These are phyloP conservation scores for Truncatella angustata DNA, from an alignment of 2,329 filamentous ascomycete genomes.

Conservation along the genomic window DNA sequence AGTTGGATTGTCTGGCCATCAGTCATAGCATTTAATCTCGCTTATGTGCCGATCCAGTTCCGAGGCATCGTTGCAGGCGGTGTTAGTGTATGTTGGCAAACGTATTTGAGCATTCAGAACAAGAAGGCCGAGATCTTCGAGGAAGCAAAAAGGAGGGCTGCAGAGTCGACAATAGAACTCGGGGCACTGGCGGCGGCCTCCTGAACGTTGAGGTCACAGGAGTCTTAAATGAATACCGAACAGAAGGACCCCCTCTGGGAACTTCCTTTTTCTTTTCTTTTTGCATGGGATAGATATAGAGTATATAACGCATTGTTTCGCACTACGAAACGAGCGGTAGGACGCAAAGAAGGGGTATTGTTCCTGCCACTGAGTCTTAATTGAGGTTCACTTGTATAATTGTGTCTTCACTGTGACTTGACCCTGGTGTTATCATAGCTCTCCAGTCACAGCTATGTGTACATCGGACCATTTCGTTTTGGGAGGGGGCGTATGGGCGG, in stretches of 20 bases:
- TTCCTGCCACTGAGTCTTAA: too few relatives aligned
- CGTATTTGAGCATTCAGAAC: conserved; percentile 81
- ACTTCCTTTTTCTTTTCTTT: not conserved
- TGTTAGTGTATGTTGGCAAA: conserved; percentile 88
- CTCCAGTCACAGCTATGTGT: too few relatives aligned
- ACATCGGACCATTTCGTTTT: too few relatives aligned
- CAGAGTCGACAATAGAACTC: not conserved
- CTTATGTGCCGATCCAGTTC: conserved; percentile 78
- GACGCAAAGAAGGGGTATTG: too few relatives aligned
- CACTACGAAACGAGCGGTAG: too few relatives aligned
- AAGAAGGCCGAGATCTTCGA: conserved; percentile 63
- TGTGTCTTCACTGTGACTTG: too few relatives aligned
- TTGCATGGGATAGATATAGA: not conserved
- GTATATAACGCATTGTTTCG: too few relatives aligned
- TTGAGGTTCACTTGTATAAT: too few relatives aligned
- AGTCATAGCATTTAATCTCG: conserved; percentile 82
- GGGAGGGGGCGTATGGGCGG: too few relatives aligned
- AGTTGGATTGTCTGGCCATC: conserved; percentile 86
- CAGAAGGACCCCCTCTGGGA: not conserved
- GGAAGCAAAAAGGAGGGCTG: conserved; percentile 30
- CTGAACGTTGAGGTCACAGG: not conserved
- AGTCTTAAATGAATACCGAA: not conserved
- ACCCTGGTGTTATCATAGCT: too few relatives aligned
- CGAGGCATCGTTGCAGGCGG: conserved; percentile 76
- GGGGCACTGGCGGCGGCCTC: not conserved